Evolutionary conservation across 352 stramenopile species (phyloP).

Genomic region (Saprolegnia parasitica): DNA sequence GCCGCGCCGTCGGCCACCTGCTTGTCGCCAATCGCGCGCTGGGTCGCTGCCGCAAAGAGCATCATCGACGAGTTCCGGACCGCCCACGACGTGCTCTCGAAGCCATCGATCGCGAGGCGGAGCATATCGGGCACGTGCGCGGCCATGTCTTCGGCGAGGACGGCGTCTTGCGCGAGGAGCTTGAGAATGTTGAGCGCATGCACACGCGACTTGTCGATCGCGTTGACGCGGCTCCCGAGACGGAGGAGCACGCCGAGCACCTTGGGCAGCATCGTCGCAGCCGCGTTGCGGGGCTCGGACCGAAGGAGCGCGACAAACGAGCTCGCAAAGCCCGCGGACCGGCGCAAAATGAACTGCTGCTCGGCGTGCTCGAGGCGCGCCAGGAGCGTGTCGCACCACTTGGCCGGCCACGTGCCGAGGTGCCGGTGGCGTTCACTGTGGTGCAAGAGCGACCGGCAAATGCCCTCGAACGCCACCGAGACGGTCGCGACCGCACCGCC

Average conservation of each 20-base stretch:
- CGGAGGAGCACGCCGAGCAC: slow-evolving; percentile 67
- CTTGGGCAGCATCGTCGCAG: slow-evolving; percentile 64
- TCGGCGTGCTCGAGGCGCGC: slow-evolving; percentile 64
- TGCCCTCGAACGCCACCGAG: slow-evolving; percentile 77
- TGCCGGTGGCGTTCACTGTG: slow-evolving; percentile 50
- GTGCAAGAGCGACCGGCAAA: slow-evolving; percentile 74
- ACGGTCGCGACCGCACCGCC: slow-evolving; percentile 81
- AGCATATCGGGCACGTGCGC: slow-evolving; percentile 84
- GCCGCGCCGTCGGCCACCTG: slow-evolving; percentile 69
- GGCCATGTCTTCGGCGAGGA: slow-evolving; percentile 78
- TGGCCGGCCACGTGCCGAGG: slow-evolving; percentile 49
- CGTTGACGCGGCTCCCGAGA: slow-evolving; percentile 54
- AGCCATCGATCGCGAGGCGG: slow-evolving; percentile 73
- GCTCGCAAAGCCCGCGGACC: slow-evolving; percentile 84
- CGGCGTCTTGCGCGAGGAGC: slow-evolving; percentile 83
- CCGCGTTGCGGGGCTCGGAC: slow-evolving; percentile 76
- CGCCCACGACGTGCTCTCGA: slow-evolving; percentile 79
- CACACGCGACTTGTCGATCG: slow-evolving; percentile 51
- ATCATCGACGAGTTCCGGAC: slow-evolving; percentile 91
- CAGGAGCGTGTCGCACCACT: slow-evolving; percentile 74
- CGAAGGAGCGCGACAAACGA: slow-evolving; percentile 85
- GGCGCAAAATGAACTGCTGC: slow-evolving; percentile 85
- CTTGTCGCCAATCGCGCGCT: slow-evolving; percentile 78
- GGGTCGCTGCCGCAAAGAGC: slow-evolving; percentile 79
- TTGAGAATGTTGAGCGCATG: slow-evolving; percentile 89